Percentiles rank a stretch among this genome's conserved stretches.
phyloP scores from a whole-genome alignment of 192 early-diverging fungal genomes.

The Chytriomyces sp. region DNA sequence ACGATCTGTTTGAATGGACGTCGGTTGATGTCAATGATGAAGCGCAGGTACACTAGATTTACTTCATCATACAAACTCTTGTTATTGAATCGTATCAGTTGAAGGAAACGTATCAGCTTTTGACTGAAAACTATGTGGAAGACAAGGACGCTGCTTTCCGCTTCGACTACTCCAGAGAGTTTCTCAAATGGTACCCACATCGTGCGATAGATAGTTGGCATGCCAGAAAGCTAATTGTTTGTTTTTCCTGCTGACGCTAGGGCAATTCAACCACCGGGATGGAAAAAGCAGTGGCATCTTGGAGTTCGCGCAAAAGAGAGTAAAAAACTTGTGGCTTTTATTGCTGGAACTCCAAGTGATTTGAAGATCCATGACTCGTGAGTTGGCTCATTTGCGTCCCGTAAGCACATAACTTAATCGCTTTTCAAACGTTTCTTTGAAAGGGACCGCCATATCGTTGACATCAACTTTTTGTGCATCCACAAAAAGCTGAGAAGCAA shows the following conservation, averaged over 20 bases:
- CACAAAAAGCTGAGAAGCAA: constrained; percentile 95
- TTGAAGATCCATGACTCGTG: constrained; percentile 75
- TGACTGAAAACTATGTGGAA: constrained; percentile 96
- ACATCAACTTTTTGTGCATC: constrained; percentile 98
- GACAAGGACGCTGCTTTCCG: constrained; percentile 95
- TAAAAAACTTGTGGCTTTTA: constrained; percentile 91
- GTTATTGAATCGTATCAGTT: constrained; percentile 34
- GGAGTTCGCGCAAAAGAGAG: constrained; percentile 84
- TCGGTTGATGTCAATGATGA: constrained; percentile 78
- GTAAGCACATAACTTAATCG: not conserved
- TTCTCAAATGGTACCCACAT: constrained; percentile 82
- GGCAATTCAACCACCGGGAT: constrained; percentile 93
- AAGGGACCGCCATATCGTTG: constrained; percentile 68
- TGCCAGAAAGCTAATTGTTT: not conserved
- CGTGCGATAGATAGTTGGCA: not conserved
- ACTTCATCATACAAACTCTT: constrained; percentile 1
- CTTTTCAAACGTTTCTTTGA: not conserved
- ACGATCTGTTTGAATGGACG: constrained; percentile 91
- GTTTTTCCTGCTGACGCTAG: constrained; percentile 41
- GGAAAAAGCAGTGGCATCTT: constrained; percentile 86
- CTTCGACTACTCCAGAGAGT: constrained; percentile 92
- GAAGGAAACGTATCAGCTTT: constrained; percentile 87
- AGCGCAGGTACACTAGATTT: constrained; percentile 56
- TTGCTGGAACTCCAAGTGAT: constrained; percentile 89
- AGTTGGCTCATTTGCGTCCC: constrained; percentile 8